Base-by-base conservation (phyloP, 768 basidiomycete genomes). In the Hemileccinum rubropunctum region DNA sequence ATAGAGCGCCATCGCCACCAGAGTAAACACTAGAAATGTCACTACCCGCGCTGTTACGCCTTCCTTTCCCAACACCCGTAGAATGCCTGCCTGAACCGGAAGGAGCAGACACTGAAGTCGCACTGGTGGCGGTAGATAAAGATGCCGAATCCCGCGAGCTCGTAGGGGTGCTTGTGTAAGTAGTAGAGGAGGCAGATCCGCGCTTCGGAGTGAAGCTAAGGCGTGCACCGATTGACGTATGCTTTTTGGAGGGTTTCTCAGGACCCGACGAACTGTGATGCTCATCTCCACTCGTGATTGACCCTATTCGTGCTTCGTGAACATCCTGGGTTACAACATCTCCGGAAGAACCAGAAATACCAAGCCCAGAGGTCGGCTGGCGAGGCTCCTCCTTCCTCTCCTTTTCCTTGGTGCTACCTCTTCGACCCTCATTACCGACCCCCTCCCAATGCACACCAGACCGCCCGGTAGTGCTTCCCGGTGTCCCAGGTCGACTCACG, bases 61-160 rank as follows among this genome's bases (percentile, higher is more conserved):
- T 73, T 54, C 81, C 74, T 46, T 78, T 77, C 63, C 86, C 86
- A 47, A 53, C 57, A 56, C 76, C 74, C 1, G 78, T 76, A 13
- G 88, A 88, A 58, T 91, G 83, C 36, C 89, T 80, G 46, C 84
- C 82, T 41, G 89, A 88, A 20, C 79, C 71, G 13, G 74, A 84
- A 43, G 67, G 67, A 14, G 44, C 68, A 17, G 90, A 88, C 36
- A 84, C 74, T 1, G 90, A 92, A 3, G 90, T 91, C 45, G 79
- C 76, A 61, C 84, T 90, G 6, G 92, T 90, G 20, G 82, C 80
- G 11, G 80, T 78, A 37, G 90, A 91, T 69, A 90, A 78, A 1
- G 86, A 88, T 17, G 86, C 86, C 5, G 91, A 95, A 71, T 95
- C 92, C 51, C 90, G 80, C 45, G 91, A 94, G 60, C 86, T 88